Percentiles rank a stretch among this genome's conserved stretches.
Conservation (phyloP, 2,329 filamentous ascomycete genomes). For the Claviceps citrina region DNA sequence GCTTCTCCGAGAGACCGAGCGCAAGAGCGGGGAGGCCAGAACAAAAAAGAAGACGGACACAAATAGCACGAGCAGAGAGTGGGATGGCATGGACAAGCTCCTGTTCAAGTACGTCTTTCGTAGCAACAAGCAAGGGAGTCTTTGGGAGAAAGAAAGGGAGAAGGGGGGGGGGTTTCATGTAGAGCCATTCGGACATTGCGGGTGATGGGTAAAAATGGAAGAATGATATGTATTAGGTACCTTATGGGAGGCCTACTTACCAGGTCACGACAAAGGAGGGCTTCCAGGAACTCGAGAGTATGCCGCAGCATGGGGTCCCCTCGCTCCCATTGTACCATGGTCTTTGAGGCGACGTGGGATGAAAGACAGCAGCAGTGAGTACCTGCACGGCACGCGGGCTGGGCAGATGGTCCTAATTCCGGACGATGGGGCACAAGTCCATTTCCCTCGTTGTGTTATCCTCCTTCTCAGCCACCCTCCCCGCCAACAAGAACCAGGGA, state of each 20-base stretch:
- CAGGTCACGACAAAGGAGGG: conserved; percentile 5
- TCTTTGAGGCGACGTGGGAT: conserved; percentile 3
- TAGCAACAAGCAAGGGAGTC: no score
- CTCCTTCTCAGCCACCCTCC: no score
- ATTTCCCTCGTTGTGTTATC: no score
- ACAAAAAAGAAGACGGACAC: no score
- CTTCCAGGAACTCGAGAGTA: background rate
- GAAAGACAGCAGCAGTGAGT: conserved; percentile 2
- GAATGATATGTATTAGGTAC: conserved; percentile 1
- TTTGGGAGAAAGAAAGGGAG: background rate
- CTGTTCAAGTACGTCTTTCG: no score
- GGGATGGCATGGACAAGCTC: no score
- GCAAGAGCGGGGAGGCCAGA: no score
- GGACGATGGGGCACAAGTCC: background rate
- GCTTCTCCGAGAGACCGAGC: no score
- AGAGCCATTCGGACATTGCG: conserved; percentile 3
- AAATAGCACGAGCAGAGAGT: no score
- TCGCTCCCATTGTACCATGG: background rate
- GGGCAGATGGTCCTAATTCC: conserved; percentile 5
- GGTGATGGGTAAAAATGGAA: conserved; percentile 2
- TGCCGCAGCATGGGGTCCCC: conserved; percentile 4
- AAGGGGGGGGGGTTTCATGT: background rate
- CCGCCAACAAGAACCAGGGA: no score
- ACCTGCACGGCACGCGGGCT: conserved; percentile 5
- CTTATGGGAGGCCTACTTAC: background rate